Evolutionary conservation across 805 yeast genomes (phyloP).

Genomic region (Metschnikowia colocasiae): DNA sequence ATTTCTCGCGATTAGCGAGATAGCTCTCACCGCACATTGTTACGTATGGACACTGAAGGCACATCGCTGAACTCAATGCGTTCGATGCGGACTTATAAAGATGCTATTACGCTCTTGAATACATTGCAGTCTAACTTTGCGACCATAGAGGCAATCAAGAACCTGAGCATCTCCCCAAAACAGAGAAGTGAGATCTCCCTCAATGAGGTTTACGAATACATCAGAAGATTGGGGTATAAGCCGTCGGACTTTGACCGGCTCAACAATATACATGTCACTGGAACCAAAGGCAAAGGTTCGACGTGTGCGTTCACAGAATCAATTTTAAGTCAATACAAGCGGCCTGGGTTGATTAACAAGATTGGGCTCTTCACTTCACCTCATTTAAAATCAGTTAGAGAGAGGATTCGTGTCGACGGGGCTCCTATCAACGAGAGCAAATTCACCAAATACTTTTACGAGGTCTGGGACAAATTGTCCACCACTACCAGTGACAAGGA

Average conservation of each 20-base stretch:
- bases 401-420: constrained; percentile 85
- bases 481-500: constrained; percentile 50
- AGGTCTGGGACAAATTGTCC: constrained; percentile 83
- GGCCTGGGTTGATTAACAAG: constrained; percentile 42
- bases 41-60: constrained; percentile 1
- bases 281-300: constrained; percentile 98
- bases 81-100: constrained; percentile 37
- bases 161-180: constrained; percentile 50
- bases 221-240: constrained; percentile 37
- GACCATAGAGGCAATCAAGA: constrained; percentile 75
- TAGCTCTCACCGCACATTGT: neutral
- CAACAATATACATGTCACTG: constrained; percentile 88
- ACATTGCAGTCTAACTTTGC: constrained; percentile 89
- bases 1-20: neutral
- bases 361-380: constrained; percentile 96
- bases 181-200: constrained; percentile 63
- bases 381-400: constrained; percentile 88
- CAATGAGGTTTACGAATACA: constrained; percentile 66
- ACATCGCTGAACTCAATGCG: constrained; percentile 18
- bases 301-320: constrained; percentile 93
- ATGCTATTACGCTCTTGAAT: constrained; percentile 83
- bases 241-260: constrained; percentile 67
- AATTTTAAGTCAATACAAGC: constrained; percentile 62
- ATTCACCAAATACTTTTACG: constrained; percentile 88
- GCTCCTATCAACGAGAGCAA: constrained; percentile 71